Percentiles rank a stretch among this genome's conserved stretches.
These are phyloP conservation scores for Tetrahymena thermophila DNA, from an alignment of 73 alveolate genomes.

Conservation along the genomic window DNA sequence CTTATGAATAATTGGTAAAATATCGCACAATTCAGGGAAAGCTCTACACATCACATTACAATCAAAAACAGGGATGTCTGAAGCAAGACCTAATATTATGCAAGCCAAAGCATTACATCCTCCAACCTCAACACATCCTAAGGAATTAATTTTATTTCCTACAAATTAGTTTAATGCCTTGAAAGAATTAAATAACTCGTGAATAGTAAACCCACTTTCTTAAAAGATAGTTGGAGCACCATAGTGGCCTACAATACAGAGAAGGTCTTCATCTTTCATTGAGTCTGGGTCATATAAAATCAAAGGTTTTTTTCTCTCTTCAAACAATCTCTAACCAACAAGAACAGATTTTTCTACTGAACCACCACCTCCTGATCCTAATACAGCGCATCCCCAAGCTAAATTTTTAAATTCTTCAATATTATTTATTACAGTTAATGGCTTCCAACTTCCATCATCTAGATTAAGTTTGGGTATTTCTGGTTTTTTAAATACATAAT, in stretches of 20 bases:
- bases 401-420: not conserved
- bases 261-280: not conserved
- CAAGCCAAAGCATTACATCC: not conserved
- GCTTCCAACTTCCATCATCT: not conserved
- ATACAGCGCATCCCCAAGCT: slow-evolving; percentile 1
- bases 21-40: not conserved
- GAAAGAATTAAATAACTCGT: not conserved
- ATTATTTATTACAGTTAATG: not conserved
- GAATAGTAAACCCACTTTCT: not conserved
- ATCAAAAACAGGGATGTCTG: not conserved
- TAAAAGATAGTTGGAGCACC: not conserved
- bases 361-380: not conserved
- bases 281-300: not conserved
- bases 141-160: not conserved
- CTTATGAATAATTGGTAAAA: not conserved
- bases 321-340: not conserved
- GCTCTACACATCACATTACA: not conserved
- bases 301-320: not conserved
- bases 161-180: not conserved
- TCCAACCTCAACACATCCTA: not conserved
- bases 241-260: not conserved
- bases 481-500: not conserved
- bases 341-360: not conserved
- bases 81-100: not conserved
- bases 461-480: not conserved